Conservation (phyloP, 2,329 filamentous ascomycete genomes). For the Calonectria fujianensis region DNA sequence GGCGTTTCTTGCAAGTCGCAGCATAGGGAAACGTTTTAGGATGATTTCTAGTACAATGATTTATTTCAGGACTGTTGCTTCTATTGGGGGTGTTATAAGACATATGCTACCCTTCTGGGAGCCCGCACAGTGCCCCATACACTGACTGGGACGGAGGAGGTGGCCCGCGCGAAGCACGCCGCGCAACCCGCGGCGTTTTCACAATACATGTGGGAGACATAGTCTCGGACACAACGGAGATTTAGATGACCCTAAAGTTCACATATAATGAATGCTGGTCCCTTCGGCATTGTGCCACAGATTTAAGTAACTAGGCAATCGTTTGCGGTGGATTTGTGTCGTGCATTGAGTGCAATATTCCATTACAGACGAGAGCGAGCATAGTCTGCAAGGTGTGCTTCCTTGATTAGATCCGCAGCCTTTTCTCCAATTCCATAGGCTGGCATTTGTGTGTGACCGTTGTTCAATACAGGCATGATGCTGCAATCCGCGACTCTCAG, state of each 20-base stretch:
- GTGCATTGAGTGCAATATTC: not conserved
- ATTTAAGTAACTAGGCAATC: no score
- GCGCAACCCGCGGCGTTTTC: conserved; percentile 15
- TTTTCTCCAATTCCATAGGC: conserved; percentile 75
- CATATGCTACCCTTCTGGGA: not conserved
- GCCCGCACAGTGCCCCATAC: not conserved
- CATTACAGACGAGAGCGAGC: conserved; percentile 1
- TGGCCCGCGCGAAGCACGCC: not conserved
- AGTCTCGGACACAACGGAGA: not conserved
- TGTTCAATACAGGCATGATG: conserved; percentile 70
- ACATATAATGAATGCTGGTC: no score
- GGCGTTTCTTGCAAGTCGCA: not conserved
- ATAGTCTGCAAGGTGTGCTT: conserved; percentile 39
- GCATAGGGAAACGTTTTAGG: not conserved
- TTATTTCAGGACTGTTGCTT: not conserved
- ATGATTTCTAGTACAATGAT: not conserved
- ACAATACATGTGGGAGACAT: not conserved
- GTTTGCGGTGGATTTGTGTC: not conserved
- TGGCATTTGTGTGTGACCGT: conserved; percentile 72
- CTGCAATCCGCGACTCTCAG: conserved; percentile 73
- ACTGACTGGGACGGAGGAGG: not conserved
- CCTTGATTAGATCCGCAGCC: conserved; percentile 68
- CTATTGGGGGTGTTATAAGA: not conserved
- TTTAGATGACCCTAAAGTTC: not conserved
- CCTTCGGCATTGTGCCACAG: no score